Base-by-base conservation (phyloP, 768 basidiomycete species). In the Podaxis pistillaris region DNA sequence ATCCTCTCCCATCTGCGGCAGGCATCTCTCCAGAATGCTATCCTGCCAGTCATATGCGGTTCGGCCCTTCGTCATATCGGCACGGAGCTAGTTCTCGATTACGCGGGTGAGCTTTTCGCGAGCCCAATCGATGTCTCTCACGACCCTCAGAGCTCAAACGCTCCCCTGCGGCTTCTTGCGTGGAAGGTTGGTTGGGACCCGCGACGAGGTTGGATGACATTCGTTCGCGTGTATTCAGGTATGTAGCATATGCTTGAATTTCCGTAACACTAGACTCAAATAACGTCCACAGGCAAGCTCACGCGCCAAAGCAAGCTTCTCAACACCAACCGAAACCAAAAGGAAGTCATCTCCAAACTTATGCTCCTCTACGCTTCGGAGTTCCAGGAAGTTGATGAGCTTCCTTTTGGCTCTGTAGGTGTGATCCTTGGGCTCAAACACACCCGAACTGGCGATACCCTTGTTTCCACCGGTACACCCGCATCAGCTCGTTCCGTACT, bases 111-210 rank as follows among this genome's bases (percentile, higher is more conserved):
- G 68, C 77, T 94, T 22, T 76, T 95, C 8, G 89, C 93, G 0
- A 89, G 88, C 62, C 93, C 93, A 5, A 56, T 86, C 17, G 93
- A 95, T 66, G 79, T 90, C 9, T 71, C 73, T 30, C 78, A 82
- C 56, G 78, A 81, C 47, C 67, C 67, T 13, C 83, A 84, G 65
- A 70, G 69, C 17, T 67, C 73, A 24, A 83, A 83, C 58, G 70
- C 81, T 0, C 84, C 86, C 1, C 69, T 90, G 24, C 85, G 83
- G 38, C 72, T 88, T 65, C 78, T 95, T 28, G 93, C 90, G 2
- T 95, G 94, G 93, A 95, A 95, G 71, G 93, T 95, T 22, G 81
- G 78, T 33, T 94, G 92, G 93, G 92, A 95, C 69, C 86, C 86
- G 62, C 84, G 82, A 67, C 74, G 76, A 60, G 93, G 93, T 24